Base-by-base conservation (phyloP, 768 basidiomycete genomes). In the Lentinula guzmanii region DNA sequence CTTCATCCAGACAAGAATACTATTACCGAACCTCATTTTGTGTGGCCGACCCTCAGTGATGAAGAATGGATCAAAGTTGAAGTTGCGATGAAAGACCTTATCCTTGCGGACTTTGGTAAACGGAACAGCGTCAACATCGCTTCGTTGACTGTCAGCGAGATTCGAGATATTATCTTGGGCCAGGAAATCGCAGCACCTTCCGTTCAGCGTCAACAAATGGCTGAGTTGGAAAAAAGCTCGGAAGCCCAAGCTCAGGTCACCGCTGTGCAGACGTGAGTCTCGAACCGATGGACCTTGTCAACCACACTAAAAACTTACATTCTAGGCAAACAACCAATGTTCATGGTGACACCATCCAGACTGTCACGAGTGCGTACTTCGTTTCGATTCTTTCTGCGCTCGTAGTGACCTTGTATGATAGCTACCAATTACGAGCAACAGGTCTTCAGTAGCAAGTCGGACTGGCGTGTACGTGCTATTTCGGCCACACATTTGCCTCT, bases 11-110 rank as follows among this genome's bases (percentile, higher is more conserved):
- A 98, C 79, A 96, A 97, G 76, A 89, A 87, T 61, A 98, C 96
- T 1, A 89, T 96, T 67, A 98, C 97, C 2, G 93, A 98, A 72
- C 90, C 95, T 43, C 95, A 98, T 75, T 98, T 96, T 72, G 93
- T 98, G 37, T 98, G 95, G 95, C 96, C 96, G 9, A 89, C 93
- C 1, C 79, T 98, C 61, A 78, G 78, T 34, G 95, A 97, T 66
- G 94, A 97, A 66, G 95, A 97, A 68, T 98, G 96, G 96, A 96
- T 99, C 75, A 95, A 96, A 74, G 96, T 98, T 52, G 97, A 99
- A 77, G 91, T 99, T 50, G 96, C 97, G 0, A 88, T 99, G 82
- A 98, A 97, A 74, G 97, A 98, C 66, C 85, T 99, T 57, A 98
- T 99, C 70, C 78, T 94, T 46, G 91, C 90, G 84, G 97, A 98